Conservation (phyloP, 2,329 filamentous ascomycete species). For the Dryadomyces sulphureus region DNA sequence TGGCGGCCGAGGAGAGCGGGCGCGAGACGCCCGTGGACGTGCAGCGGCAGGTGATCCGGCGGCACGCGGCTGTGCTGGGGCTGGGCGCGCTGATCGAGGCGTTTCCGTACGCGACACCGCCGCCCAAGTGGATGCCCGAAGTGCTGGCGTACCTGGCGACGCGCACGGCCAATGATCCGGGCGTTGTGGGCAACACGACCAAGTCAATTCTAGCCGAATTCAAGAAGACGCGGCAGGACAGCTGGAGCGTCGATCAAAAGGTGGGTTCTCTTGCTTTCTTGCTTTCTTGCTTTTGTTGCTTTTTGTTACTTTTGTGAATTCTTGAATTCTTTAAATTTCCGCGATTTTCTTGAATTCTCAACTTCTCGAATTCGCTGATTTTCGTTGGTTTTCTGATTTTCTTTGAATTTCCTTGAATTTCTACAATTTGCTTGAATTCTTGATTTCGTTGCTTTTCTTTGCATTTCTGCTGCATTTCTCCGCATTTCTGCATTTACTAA, state of each 20-base stretch:
- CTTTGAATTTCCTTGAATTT: too few species aligned
- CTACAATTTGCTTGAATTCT: constrained; percentile 8
- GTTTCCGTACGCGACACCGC: constrained; percentile 89
- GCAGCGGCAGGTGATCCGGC: constrained; percentile 62
- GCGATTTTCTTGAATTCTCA: too few species aligned
- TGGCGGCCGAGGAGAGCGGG: constrained; percentile 1
- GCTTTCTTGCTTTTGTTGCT: neutral
- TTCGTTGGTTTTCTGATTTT: too few species aligned
- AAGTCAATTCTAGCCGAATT: constrained; percentile 92
- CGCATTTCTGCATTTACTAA: constrained; percentile 11
- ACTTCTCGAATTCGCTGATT: too few species aligned
- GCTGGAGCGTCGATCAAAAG: constrained; percentile 96
- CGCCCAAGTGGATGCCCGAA: constrained; percentile 86
- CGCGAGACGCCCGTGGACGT: constrained; percentile 35
- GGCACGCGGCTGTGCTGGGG: constrained; percentile 85
- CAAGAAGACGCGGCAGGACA: constrained; percentile 98
- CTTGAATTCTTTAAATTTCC: too few species aligned
- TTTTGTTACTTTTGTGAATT: neutral
- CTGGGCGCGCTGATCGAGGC: constrained; percentile 85
- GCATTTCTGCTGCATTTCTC: too few species aligned
- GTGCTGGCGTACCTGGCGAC: constrained; percentile 74
- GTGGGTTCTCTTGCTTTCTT: constrained; percentile 33
- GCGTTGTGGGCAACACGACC: constrained; percentile 88
- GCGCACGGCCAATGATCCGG: constrained; percentile 74
- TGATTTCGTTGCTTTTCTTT: neutral